Base-by-base conservation (phyloP, 2,329 filamentous ascomycete genomes). In the Aureobasidium sp. region DNA sequence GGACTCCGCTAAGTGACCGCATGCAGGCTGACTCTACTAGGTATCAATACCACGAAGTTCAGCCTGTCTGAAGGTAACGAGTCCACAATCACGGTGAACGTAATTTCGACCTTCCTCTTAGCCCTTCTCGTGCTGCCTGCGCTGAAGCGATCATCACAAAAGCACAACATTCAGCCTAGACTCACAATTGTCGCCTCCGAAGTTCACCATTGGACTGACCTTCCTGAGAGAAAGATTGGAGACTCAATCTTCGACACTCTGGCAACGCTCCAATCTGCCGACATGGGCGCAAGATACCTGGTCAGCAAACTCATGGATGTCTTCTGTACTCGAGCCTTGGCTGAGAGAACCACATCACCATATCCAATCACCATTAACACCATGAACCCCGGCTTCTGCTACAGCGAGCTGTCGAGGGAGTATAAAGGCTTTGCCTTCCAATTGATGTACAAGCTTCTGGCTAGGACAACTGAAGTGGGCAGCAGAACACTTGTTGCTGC, bases 301-400 rank as follows among this genome's bases (percentile, higher is more conserved):
- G 65, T 74, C 27, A 77, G 75, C 53, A 82, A 82, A 66, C 68
- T 82, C 5, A 68, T 82, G n/a, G 73, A 80, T 66, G 71, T 82
- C 8, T 68, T 81, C 13, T 63, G 70, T n/a, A 69, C 75, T 10
- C 75, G 78, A 25, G 74, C 76, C 54, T 66, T 79, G 30, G 74
- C 70, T 9, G 61, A 68, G 5, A 67, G 70, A 7, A 62, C 72
- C 0, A 65, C 69, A 3, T 64, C 69, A 47, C 66, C 70, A 11
- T 62, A 66, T 30, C 63, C 50, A 8, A 77, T 84, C 41, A 76
- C 77, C 1, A 65, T 85, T 61, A 84, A 82, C 66, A 73, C 74
- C 63, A 63, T 81, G 25, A 82, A 81, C 61, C 82, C 82, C 0
- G 82, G 82, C 1, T 71, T 80, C 34, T 84, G 82, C 67, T 73